phyloP scores from a whole-genome alignment of 352 stramenopile genomes.

The Phytophthora pisi region DNA sequence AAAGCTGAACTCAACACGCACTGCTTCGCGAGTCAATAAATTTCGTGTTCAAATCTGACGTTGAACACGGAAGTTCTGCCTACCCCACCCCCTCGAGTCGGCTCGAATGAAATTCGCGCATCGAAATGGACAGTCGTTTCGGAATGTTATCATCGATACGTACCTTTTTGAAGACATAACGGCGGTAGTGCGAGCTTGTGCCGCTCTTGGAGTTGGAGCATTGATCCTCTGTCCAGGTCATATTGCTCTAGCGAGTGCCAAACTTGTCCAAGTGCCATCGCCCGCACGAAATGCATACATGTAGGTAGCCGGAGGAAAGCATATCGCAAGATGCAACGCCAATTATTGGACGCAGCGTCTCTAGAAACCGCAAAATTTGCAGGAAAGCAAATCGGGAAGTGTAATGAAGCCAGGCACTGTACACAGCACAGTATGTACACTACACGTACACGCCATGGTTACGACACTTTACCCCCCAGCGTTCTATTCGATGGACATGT shows the following conservation, averaged over 20 bases:
- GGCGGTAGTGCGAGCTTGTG: no score
- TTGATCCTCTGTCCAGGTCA: no score
- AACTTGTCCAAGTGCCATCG: not conserved
- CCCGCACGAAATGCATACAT: not conserved
- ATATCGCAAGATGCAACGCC: conserved; percentile 18
- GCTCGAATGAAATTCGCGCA: conserved; percentile 28
- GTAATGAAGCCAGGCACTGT: conserved; percentile 3
- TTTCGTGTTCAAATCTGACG: conserved; percentile 24
- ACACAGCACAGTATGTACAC: not conserved
- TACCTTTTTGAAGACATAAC: no score
- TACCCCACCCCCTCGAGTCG: conserved; percentile 7
- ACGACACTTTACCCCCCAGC: not conserved
- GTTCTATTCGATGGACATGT: not conserved
- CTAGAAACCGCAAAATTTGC: conserved; percentile 21
- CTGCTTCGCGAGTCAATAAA: not conserved
- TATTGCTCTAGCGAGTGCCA: not conserved
- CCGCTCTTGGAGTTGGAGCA: no score
- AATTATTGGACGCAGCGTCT: conserved; percentile 23
- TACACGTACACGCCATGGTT: not conserved
- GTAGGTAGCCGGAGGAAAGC: conserved; percentile 11
- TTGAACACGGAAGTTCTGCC: conserved; percentile 21
- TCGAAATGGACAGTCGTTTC: conserved; percentile 24
- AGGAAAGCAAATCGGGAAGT: conserved; percentile 12
- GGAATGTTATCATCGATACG: not conserved
- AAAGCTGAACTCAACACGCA: conserved; percentile 16